Percentiles rank a stretch among this genome's conserved stretches.
Conservation (phyloP, 306 rosid species). For the Quercus agrifolia region DNA sequence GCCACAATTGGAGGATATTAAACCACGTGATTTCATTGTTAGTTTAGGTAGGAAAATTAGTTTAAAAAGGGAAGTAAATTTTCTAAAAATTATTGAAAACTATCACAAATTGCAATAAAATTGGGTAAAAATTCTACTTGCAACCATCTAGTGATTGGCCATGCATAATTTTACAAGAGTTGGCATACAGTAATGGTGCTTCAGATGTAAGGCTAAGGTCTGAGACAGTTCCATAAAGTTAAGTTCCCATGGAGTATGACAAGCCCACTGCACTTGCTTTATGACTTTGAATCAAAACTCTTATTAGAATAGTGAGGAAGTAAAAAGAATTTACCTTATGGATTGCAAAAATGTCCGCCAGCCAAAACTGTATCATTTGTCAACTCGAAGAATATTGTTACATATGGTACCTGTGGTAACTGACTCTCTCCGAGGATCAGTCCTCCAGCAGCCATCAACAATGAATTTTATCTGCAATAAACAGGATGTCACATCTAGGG, state of each 20-base stretch:
- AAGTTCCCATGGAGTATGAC: background rate
- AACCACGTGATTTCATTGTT: background rate
- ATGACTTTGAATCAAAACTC: background rate
- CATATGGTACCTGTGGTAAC: constrained; percentile 53
- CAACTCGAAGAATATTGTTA: constrained; percentile 82
- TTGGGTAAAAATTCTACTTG: background rate
- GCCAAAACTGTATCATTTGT: constrained; percentile 31
- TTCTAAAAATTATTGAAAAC: background rate
- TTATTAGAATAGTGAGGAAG: constrained; percentile 2
- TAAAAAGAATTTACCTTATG: constrained; percentile 22
- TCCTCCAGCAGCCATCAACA: constrained; percentile 82
- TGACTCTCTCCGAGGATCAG: constrained; percentile 71
- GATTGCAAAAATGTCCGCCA: constrained; percentile 12
- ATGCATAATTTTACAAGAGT: background rate
- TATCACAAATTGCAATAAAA: background rate
- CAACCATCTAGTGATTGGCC: background rate
- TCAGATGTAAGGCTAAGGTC: background rate
- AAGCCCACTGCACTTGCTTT: background rate
- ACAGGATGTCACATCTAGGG: background rate
- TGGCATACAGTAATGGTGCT: background rate
- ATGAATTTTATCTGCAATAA: constrained; percentile 76
- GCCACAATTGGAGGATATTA: background rate
- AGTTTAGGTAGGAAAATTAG: background rate
- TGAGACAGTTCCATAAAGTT: background rate
- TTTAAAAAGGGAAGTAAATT: background rate